Percentiles rank a stretch among this genome's conserved stretches.
Evolutionary conservation across 179 eudicot species (phyloP).

Genomic region (Amaranthus tricolor): DNA sequence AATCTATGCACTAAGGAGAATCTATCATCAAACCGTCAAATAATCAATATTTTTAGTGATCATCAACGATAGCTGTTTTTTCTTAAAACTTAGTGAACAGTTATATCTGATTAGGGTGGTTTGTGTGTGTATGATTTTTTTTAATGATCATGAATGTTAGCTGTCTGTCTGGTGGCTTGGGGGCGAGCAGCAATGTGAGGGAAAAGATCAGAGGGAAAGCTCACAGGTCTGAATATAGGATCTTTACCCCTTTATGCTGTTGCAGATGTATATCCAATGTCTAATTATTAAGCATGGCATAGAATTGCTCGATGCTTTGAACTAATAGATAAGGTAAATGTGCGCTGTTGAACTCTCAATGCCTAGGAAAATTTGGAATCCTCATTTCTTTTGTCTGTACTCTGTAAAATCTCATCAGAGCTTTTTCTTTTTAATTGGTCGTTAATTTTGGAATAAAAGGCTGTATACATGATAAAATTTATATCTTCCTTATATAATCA

Average conservation of each 20-base stretch:
- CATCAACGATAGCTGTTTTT: neutral
- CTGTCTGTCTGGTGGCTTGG: neutral
- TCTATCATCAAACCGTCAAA: neutral
- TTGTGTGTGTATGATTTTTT: neutral
- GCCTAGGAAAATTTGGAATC: neutral
- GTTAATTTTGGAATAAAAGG: neutral
- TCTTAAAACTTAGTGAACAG: too few species aligned
- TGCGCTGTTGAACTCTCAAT: neutral
- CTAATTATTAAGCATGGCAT: neutral
- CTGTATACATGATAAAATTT: neutral
- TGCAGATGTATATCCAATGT: neutral
- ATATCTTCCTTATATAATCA: neutral
- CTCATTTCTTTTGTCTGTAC: neutral
- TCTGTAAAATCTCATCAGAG: neutral
- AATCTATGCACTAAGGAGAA: neutral
- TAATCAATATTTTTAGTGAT: neutral
- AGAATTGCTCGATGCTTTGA: neutral
- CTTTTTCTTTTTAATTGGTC: neutral
- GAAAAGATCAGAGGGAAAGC: neutral
- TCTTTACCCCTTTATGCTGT: neutral
- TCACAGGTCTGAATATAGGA: neutral
- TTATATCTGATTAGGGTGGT: too few species aligned
- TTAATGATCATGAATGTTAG: neutral
- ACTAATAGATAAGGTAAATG: neutral
- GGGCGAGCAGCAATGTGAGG: neutral